Conservation (phyloP, 1,284 basidiomycete genomes). For the Cryptococcus maquisensis region DNA sequence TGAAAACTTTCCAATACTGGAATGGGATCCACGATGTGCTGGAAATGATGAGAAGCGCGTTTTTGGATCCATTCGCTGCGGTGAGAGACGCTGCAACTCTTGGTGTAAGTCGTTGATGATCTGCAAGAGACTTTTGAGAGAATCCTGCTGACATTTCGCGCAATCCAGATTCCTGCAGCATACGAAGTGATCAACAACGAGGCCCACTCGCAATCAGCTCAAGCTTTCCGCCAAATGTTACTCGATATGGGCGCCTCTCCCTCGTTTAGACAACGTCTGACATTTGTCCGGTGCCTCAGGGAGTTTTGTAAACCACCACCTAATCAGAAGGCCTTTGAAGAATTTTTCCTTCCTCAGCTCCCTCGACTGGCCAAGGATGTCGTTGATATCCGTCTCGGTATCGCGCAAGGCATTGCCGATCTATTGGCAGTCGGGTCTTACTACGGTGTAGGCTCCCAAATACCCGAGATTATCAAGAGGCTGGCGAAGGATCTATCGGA, state of each 20-base stretch:
- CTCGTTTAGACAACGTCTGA: slow-evolving; percentile 67
- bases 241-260: slow-evolving; percentile 56
- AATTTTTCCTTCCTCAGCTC: slow-evolving; percentile 60
- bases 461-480: slow-evolving; percentile 24
- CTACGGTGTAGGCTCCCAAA: slow-evolving; percentile 30
- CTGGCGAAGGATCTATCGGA: slow-evolving; percentile 31
- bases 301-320: slow-evolving; percentile 55
- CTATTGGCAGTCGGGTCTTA: slow-evolving; percentile 39
- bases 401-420: slow-evolving; percentile 55
- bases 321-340: slow-evolving; percentile 53
- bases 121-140: neutral
- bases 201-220: slow-evolving; percentile 35
- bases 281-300: slow-evolving; percentile 71
- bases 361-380: slow-evolving; percentile 64
- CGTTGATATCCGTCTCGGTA: slow-evolving; percentile 79
- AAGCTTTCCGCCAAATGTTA: slow-evolving; percentile 55
- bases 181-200: slow-evolving; percentile 54
- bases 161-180: slow-evolving; percentile 55
- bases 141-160: slow-evolving; percentile 24
- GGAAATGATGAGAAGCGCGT: slow-evolving; percentile 59
- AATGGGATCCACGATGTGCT: slow-evolving; percentile 46
- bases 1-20: slow-evolving; percentile 43
- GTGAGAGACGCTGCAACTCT: slow-evolving; percentile 73
- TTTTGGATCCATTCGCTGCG: slow-evolving; percentile 75
- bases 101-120: slow-evolving; percentile 55